phyloP scores from a whole-genome alignment of 2,329 filamentous ascomycete genomes.

The Sporothrix schenckii region DNA sequence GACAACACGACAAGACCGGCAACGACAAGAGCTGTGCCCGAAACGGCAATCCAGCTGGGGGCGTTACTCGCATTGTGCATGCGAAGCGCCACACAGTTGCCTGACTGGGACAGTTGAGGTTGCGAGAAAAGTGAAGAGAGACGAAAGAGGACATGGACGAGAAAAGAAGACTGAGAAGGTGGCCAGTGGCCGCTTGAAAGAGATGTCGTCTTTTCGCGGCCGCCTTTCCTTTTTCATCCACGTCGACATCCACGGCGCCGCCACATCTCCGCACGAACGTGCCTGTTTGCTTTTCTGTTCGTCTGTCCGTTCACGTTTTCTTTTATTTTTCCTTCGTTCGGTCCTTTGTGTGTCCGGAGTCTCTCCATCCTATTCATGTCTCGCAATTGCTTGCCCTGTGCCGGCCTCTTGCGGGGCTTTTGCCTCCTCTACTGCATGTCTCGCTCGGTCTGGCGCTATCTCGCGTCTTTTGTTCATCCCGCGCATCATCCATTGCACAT shows the following conservation, averaged over 20 bases:
- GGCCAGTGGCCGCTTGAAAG: not conserved
- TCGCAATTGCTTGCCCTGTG: too few species aligned
- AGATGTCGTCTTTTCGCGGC: not conserved
- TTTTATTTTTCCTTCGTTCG: not conserved
- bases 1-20: not conserved
- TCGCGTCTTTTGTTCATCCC: conserved; percentile 19
- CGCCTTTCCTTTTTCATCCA: not conserved
- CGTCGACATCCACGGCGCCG: too few species aligned
- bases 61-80: conserved; percentile 17
- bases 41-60: conserved; percentile 3
- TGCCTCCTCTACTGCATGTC: conserved; percentile 13
- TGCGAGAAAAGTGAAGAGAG: not conserved
- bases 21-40: not conserved
- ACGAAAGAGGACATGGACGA: not conserved
- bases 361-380: too few species aligned
- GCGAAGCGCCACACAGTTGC: not conserved
- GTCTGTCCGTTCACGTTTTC: not conserved
- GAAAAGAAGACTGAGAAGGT: not conserved
- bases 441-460: conserved; percentile 17
- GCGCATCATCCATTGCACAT: not conserved
- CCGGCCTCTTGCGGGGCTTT: not conserved
- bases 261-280: too few species aligned
- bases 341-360: too few species aligned
- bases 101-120: not conserved
- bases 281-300: too few species aligned